Percentiles rank a stretch among this genome's conserved stretches.
These are phyloP conservation scores for Chrysopogon serrulatus DNA, from an alignment of 176 grass and related monocot genomes.

Conservation along the genomic window DNA sequence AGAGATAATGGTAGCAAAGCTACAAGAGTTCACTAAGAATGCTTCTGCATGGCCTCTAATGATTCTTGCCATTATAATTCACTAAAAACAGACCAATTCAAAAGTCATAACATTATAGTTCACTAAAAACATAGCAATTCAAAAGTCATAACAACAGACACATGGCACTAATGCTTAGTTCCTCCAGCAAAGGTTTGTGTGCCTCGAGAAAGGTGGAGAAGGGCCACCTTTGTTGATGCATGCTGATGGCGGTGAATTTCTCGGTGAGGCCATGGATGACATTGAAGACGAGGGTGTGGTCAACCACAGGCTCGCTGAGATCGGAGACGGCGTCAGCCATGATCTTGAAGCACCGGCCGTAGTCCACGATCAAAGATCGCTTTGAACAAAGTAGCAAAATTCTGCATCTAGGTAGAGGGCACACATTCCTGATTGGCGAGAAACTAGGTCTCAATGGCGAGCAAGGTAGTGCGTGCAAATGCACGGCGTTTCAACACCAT, in stretches of 20 bases:
- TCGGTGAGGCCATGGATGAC: neutral
- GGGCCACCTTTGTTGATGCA: neutral
- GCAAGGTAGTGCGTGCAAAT: neutral
- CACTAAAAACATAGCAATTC: neutral
- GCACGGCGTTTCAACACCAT: neutral
- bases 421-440: neutral
- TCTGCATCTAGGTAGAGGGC: neutral
- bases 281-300: neutral
- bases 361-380: neutral
- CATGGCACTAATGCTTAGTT: neutral
- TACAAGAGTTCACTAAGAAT: neutral
- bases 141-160: neutral
- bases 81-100: constrained; percentile 6
- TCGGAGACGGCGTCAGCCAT: neutral
- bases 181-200: neutral
- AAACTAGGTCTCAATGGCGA: neutral
- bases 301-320: neutral
- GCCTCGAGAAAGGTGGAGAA: neutral
- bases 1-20: neutral
- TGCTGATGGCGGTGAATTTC: neutral
- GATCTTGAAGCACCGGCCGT: neutral
- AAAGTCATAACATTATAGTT: neutral
- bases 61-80: neutral
- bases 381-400: neutral
- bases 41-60: neutral